Base-by-base conservation (phyloP, 768 basidiomycete genomes). In the Boletus reticulatus region DNA sequence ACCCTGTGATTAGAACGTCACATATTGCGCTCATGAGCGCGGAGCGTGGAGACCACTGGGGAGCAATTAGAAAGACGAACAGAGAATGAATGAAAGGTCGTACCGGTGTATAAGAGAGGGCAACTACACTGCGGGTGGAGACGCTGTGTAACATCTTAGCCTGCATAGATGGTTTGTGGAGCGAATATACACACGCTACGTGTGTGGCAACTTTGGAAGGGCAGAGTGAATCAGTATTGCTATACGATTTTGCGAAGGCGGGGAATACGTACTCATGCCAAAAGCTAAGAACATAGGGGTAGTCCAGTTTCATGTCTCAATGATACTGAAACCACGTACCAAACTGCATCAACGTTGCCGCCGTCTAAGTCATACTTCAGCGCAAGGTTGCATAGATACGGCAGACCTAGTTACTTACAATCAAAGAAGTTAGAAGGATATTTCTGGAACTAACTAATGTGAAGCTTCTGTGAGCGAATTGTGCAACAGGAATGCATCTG, bases 1-100 rank as follows among this genome's bases (percentile, higher is more conserved):
- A 62, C 1, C 53, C 64, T 5, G 63, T 62, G 16, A 64, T 64
- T 29, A 64, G 7, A 20, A 56, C 2, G 32, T 64, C 63, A 43
- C 60, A 53, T 11, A 48, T 39, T 8, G 46, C 63, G 10, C 52
- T 47, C 9, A 62, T 17, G 27, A 46, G 29, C 4, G 62, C 92
- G 0, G 60, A 58, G 27, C 59, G 50, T 27, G 54, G 59, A 4
- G 59, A 61, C 60, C 60, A 61, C 60, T 61, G 32, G 20, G n/a
- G 17, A 17, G 13, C 11, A 1, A 48, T 50, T 9, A 20, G 16
- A 27, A 3, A 38, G 19, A 37, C 12, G 1, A 5, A 24, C 14
- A 8, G n/a, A 6, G 1, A 19, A 43, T 29, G 6, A 19, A 34
- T 11, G 5, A 10, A 29, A 29, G 12, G 17, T 29, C 45, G 14